phyloP scores from a whole-genome alignment of 352 stramenopile species.

The Phytophthora sojae region DNA sequence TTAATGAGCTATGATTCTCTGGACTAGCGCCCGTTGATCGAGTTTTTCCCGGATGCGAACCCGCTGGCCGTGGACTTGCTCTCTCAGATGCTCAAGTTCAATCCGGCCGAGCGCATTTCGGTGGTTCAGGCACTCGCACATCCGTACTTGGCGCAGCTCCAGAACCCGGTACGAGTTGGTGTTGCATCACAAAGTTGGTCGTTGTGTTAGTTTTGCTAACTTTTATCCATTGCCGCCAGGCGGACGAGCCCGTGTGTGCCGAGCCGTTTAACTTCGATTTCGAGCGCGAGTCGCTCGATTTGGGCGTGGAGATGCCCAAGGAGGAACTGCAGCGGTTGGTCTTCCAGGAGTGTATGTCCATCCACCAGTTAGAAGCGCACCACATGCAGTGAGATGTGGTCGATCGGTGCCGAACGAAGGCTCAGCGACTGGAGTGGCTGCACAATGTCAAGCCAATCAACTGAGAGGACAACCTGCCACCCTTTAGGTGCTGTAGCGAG shows the following conservation, averaged over 20 bases:
- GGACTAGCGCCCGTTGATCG: conserved; percentile 64
- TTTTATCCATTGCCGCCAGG: conserved; percentile 33
- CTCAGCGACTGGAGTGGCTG: not conserved
- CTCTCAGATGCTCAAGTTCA: conserved; percentile 93
- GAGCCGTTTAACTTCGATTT: conserved; percentile 90
- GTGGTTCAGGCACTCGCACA: conserved; percentile 92
- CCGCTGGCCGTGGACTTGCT: conserved; percentile 89
- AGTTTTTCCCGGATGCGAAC: conserved; percentile 90
- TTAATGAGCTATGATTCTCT: not conserved
- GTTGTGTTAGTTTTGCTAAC: not conserved
- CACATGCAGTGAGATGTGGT: conserved; percentile 59
- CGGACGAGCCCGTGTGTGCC: conserved; percentile 87
- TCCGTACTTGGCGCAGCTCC: conserved; percentile 90
- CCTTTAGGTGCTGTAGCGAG: not conserved
- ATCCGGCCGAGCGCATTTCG: conserved; percentile 94
- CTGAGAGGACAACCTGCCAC: not conserved
- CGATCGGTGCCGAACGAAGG: conserved; percentile 14
- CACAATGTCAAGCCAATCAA: not conserved
- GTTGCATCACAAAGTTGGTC: not conserved
- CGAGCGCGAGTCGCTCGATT: conserved; percentile 81
- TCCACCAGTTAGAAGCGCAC: conserved; percentile 74
- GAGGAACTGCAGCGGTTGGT: conserved; percentile 85
- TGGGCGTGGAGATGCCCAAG: conserved; percentile 88
- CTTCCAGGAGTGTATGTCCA: conserved; percentile 80
- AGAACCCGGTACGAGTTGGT: conserved; percentile 78